A percentile compares a stretch with the other conserved stretches of the same genome.
These are phyloP conservation scores for Malassezia sympodialis DNA, from an alignment of 1,284 basidiomycete genomes.

Conservation along the genomic window DNA sequence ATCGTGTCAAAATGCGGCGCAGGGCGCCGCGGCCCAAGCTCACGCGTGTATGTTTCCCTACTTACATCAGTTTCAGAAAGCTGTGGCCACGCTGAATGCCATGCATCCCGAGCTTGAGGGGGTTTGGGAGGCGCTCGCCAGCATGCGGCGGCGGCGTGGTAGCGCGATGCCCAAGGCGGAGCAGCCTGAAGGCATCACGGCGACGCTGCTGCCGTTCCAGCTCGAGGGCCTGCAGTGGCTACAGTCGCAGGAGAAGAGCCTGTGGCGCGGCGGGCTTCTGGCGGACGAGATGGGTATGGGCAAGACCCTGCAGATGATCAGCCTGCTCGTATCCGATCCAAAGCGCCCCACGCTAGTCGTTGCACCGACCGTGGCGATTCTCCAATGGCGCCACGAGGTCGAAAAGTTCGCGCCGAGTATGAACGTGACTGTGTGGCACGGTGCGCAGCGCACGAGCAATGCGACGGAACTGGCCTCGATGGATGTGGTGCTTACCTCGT, in stretches of 20 bases:
- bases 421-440: constrained; percentile 81
- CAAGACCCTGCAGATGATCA: constrained; percentile 94
- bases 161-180: constrained; percentile 17
- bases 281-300: constrained; percentile 91
- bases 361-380: constrained; percentile 82
- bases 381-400: constrained; percentile 98
- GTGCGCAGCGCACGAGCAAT: constrained; percentile 56
- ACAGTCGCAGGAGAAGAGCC: constrained; percentile 76
- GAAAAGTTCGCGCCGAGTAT: constrained; percentile 52
- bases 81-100: constrained; percentile 4
- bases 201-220: constrained; percentile 61
- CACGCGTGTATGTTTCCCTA: background rate
- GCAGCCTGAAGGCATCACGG: constrained; percentile 64
- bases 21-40: constrained; percentile 5
- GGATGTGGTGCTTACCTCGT: constrained; percentile 60
- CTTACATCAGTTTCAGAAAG: background rate
- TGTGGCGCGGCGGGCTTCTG: constrained; percentile 85
- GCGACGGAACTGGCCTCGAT: constrained; percentile 64
- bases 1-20: background rate
- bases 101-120: constrained; percentile 61
- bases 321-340: constrained; percentile 69
- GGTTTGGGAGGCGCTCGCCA: constrained; percentile 77
- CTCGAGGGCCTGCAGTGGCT: constrained; percentile 92
- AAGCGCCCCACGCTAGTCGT: constrained; percentile 78
- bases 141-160: constrained; percentile 55